Percentiles rank a stretch among this genome's conserved stretches.
Evolutionary conservation across 441 rosid species (phyloP).

Genomic region (Gossypium davidsonii): DNA sequence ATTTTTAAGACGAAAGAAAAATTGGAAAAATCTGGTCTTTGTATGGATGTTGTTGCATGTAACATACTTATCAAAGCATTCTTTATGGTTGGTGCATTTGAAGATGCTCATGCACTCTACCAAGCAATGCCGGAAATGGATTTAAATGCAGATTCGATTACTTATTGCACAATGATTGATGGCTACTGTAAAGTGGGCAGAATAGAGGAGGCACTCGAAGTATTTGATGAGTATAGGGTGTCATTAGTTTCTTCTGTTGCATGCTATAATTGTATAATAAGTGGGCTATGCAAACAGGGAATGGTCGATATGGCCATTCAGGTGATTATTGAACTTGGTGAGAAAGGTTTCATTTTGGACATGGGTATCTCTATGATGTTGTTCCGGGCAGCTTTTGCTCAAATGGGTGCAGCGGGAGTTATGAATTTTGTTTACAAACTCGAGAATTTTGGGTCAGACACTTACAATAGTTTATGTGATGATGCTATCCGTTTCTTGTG

Average conservation of each 20-base stretch:
- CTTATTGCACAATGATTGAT: conserved; percentile 49
- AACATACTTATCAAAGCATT: conserved; percentile 65
- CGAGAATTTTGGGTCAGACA: conserved; percentile 30
- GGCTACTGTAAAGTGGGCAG: conserved; percentile 54
- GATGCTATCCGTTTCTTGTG: conserved; percentile 49
- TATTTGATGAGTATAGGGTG: conserved; percentile 64
- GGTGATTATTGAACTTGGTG: conserved; percentile 47
- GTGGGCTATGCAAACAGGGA: conserved; percentile 53
- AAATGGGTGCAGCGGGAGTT: conserved; percentile 40
- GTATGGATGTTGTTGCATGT: conserved; percentile 63
- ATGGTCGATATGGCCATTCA: conserved; percentile 55
- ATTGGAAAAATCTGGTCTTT: conserved; percentile 39
- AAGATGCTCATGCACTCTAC: conserved; percentile 57
- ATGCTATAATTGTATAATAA: conserved; percentile 54
- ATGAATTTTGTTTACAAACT: conserved; percentile 39
- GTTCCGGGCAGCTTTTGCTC: conserved; percentile 35
- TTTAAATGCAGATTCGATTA: conserved; percentile 50
- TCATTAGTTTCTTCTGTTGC: conserved; percentile 39
- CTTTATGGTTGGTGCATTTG: conserved; percentile 60
- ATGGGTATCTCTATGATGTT: conserved; percentile 31
- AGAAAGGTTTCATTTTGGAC: conserved; percentile 43
- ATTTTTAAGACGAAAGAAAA: conserved; percentile 47
- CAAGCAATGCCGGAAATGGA: conserved; percentile 50
- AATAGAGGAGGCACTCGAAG: conserved; percentile 65
- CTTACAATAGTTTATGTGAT: conserved; percentile 33